Base-by-base conservation (phyloP, 2,329 filamentous ascomycete genomes). In the Pseudocercospora pini-densiflorae region DNA sequence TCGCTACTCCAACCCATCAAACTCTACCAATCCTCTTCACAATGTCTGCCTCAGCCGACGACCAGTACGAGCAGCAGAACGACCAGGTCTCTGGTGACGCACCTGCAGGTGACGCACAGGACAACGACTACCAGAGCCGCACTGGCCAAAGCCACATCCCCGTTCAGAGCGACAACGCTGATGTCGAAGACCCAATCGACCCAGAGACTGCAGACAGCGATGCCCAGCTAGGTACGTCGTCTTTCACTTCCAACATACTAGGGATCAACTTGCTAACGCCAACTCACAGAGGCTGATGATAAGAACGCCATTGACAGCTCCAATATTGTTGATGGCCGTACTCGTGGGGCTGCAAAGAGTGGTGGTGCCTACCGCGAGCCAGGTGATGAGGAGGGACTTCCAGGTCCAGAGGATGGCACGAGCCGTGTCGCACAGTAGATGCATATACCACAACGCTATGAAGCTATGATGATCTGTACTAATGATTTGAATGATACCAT, bases 291-390 rank as follows among this genome's bases (percentile, higher is more conserved):
- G 45, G 76, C 76, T 7, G 84, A 86, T 61, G 84, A 86, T 23
- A 74, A 74, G 2, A 82, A 84, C 1, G 83, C 83, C 2, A 85
- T 86, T 51, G 80, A 86, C 61, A 63, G 79, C 67, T 72, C 66
- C 62, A 85, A 85, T 68, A 84, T 86, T 45, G 70, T 86, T 5
- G 77, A 80, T 3, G 23, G 49, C 9, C 81, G 82, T 31, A 85
- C 83, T 7, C 78, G 84, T 19, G 83, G 83, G 63, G 83, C 82
- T 0, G 73, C 81, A 0, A 83, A 83, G 77, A 40, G 76, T 47
- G 67, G 75, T 40, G 83, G 83, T 19, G 77, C 78, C 0, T 86
- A 86, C 70, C 68, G 73, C 0, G 84, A 86, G 78, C 84, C 83
- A n/a, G 81, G 82, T 31, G 84, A 86, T 69, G 83, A 85, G 63